Percentiles rank a stretch among this genome's conserved stretches.
phyloP scores from a whole-genome alignment of 1,284 basidiomycete genomes.

The Termitomyces sp. region DNA sequence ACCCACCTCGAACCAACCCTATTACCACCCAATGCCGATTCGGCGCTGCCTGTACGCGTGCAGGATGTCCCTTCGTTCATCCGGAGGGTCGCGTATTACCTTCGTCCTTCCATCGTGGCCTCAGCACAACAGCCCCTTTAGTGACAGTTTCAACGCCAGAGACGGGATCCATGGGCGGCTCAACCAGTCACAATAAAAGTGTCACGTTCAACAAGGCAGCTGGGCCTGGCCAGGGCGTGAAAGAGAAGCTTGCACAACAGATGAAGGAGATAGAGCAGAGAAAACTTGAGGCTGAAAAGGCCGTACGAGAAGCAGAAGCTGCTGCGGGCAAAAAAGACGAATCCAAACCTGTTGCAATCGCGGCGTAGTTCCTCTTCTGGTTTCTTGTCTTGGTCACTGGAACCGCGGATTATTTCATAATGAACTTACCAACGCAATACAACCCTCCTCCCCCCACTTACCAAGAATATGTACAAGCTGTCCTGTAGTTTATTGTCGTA shows the following conservation, averaged over 20 bases:
- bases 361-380: constrained; percentile 33
- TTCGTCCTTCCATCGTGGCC: constrained; percentile 68
- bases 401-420: constrained; percentile 3
- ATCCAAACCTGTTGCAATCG: constrained; percentile 48
- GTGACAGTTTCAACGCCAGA: constrained; percentile 58
- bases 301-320: constrained; percentile 51
- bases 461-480: constrained; percentile 20
- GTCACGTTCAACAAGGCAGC: constrained; percentile 58
- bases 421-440: constrained; percentile 3
- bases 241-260: constrained; percentile 52
- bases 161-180: constrained; percentile 54
- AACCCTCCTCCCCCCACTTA: background rate
- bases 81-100: constrained; percentile 76
- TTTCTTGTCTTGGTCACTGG: background rate
- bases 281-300: constrained; percentile 55
- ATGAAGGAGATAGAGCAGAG: constrained; percentile 56
- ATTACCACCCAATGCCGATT: constrained; percentile 61
- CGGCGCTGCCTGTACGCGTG: constrained; percentile 72
- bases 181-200: constrained; percentile 58
- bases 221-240: constrained; percentile 32
- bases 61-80: constrained; percentile 72
- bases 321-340: constrained; percentile 55
- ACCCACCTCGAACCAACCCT: constrained; percentile 49
- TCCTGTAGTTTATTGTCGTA: constrained; percentile 19
- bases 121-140: constrained; percentile 53